A percentile compares a stretch with the other conserved stretches of the same genome.
These are phyloP conservation scores for Colletotrichum lentis DNA, from an alignment of 2,329 filamentous ascomycete genomes.

Conservation along the genomic window DNA sequence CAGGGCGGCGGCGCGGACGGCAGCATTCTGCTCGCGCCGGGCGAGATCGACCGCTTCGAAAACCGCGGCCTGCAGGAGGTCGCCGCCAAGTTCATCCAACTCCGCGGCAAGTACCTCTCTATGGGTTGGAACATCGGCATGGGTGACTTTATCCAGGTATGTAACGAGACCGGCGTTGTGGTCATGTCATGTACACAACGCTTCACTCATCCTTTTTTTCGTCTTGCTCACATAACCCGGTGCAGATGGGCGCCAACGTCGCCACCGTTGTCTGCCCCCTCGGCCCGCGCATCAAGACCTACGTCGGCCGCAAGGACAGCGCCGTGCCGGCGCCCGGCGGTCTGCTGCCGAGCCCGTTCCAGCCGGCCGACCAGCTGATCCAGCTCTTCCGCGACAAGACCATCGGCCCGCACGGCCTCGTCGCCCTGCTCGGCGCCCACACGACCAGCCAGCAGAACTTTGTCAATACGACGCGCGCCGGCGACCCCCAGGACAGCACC, in stretches of 20 bases:
- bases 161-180: neutral
- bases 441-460: slow-evolving; percentile 59
- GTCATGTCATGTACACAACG: too few species aligned
- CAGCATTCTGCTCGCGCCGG: slow-evolving; percentile 51
- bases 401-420: slow-evolving; percentile 58
- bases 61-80: slow-evolving; percentile 59
- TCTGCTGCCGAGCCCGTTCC: slow-evolving; percentile 54
- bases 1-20: slow-evolving; percentile 56
- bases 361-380: slow-evolving; percentile 56
- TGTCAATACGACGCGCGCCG: slow-evolving; percentile 51
- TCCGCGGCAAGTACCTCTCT: slow-evolving; percentile 52
- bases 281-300: slow-evolving; percentile 58
- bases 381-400: slow-evolving; percentile 62
- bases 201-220: neutral
- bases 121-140: slow-evolving; percentile 52
- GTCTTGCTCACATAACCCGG: neutral
- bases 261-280: slow-evolving; percentile 58
- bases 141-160: slow-evolving; percentile 57
- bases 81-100: slow-evolving; percentile 48
- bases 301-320: slow-evolving; percentile 60
- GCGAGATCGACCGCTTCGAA: slow-evolving; percentile 50
- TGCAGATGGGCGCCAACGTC: slow-evolving; percentile 59
- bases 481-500: slow-evolving; percentile 60
- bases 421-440: slow-evolving; percentile 64
- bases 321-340: slow-evolving; percentile 49